Evolutionary conservation across 2,329 filamentous ascomycete genomes (phyloP).

Genomic region (Harringtonia aguacate): DNA sequence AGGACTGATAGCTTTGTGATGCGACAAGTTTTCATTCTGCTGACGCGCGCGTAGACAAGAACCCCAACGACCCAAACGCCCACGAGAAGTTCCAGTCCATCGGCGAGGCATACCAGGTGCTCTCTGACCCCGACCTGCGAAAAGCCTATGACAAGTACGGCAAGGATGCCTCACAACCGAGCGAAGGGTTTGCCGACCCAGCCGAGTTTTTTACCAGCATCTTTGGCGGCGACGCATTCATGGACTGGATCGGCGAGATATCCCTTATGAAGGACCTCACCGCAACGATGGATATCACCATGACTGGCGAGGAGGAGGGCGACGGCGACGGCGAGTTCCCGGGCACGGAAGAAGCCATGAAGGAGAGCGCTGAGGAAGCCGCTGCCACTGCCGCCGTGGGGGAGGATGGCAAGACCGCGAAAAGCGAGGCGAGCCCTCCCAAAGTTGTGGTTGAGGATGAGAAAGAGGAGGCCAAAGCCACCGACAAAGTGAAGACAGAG

Average conservation of each 20-base stretch:
- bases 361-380: slow-evolving; percentile 38
- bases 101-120: slow-evolving; percentile 64
- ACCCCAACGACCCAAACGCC: slow-evolving; percentile 88
- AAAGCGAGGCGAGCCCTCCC: slow-evolving; percentile 20
- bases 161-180: slow-evolving; percentile 86
- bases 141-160: slow-evolving; percentile 94
- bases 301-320: slow-evolving; percentile 49
- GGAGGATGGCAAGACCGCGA: slow-evolving; percentile 19
- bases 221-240: slow-evolving; percentile 91
- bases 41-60: slow-evolving; percentile 60
- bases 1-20: slow-evolving; percentile 10
- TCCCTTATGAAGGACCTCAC: slow-evolving; percentile 97
- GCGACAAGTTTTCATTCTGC: background rate
- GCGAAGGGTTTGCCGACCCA: slow-evolving; percentile 89
- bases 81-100: slow-evolving; percentile 91
- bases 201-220: slow-evolving; percentile 98
- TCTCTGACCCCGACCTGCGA: slow-evolving; percentile 78
- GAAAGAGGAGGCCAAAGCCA: slow-evolving; percentile 17
- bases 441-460: slow-evolving; percentile 29
- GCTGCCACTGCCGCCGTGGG: slow-evolving; percentile 24
- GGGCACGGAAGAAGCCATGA: slow-evolving; percentile 44
- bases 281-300: slow-evolving; percentile 96
- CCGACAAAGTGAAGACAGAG: background rate
- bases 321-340: slow-evolving; percentile 43
- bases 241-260: slow-evolving; percentile 96